A percentile compares a stretch with the other conserved stretches of the same genome.
Conservation (phyloP, 306 rosid genomes). For the Neltuma alba region DNA sequence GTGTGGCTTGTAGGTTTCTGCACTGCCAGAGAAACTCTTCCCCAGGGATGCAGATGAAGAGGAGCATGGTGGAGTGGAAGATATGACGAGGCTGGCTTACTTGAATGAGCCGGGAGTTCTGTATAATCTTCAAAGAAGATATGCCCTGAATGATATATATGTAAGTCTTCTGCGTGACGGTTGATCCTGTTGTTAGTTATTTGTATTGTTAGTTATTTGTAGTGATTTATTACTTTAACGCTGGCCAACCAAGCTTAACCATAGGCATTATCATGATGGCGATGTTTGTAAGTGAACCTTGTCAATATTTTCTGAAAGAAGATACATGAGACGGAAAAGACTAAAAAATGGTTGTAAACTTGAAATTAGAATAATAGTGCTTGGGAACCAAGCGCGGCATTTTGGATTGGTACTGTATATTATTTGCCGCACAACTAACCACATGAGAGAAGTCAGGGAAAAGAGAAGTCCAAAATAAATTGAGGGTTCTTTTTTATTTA, state of each 20-base stretch:
- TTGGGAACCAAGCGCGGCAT: constrained; percentile 1
- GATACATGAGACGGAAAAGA: constrained; percentile 1
- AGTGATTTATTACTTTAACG: not conserved
- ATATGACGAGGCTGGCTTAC: constrained; percentile 88
- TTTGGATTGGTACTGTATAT: constrained; percentile 12
- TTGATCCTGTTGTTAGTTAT: not conserved
- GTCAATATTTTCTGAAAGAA: not conserved
- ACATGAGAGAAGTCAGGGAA: not conserved
- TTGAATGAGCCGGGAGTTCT: constrained; percentile 97
- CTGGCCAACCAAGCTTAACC: not conserved
- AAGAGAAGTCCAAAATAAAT: too few species aligned
- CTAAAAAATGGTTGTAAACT: not conserved
- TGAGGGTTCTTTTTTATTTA: not conserved
- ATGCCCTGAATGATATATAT: constrained; percentile 89
- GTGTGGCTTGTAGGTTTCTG: constrained; percentile 54
- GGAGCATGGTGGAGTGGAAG: constrained; percentile 93
- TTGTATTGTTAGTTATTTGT: not conserved
- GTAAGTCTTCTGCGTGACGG: constrained; percentile 50
- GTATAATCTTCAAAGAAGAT: constrained; percentile 90
- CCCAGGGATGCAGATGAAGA: constrained; percentile 94
- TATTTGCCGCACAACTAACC: not conserved
- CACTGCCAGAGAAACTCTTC: constrained; percentile 56
- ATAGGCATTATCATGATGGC: constrained; percentile 8
- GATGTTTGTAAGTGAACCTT: constrained; percentile 1
- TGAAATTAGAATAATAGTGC: not conserved